These are phyloP conservation scores for Xylaria flabelliformis DNA, from an alignment of 495 filamentous ascomycete genomes.

Conservation along the genomic window DNA sequence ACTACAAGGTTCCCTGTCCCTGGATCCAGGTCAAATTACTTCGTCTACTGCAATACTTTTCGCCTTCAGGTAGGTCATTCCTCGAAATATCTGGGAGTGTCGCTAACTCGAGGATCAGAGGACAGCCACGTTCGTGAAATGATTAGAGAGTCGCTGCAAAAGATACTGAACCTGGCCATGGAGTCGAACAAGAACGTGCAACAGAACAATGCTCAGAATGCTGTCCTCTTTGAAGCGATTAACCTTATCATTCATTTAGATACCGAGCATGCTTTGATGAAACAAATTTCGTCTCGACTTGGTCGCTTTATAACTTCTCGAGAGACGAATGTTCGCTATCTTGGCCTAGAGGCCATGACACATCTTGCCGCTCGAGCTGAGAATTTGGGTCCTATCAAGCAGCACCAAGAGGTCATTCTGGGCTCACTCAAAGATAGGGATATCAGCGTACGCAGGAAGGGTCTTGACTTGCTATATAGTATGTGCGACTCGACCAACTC, in stretches of 20 bases:
- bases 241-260: slow-evolving; percentile 99
- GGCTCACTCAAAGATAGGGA: slow-evolving; percentile 93
- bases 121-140: slow-evolving; percentile 90
- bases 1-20: slow-evolving; percentile 98
- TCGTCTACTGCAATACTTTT: slow-evolving; percentile 91
- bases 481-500: slow-evolving; percentile 98
- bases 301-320: slow-evolving; percentile 96
- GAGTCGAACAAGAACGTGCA: slow-evolving; percentile 98
- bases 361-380: slow-evolving; percentile 95
- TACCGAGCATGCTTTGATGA: slow-evolving; percentile 93
- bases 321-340: slow-evolving; percentile 97
- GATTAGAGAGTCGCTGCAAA: slow-evolving; percentile 89
- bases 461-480: slow-evolving; percentile 95
- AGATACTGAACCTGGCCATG: slow-evolving; percentile 87
- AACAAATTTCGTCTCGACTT: slow-evolving; percentile 91
- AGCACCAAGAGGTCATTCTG: slow-evolving; percentile 95
- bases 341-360: slow-evolving; percentile 97
- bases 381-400: slow-evolving; percentile 96
- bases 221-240: slow-evolving; percentile 97
- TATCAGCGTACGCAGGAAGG: slow-evolving; percentile 96
- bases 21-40: slow-evolving; percentile 98
- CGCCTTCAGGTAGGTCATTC: slow-evolving; percentile 79
- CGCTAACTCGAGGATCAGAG: slow-evolving; percentile 59
- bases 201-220: slow-evolving; percentile 99
- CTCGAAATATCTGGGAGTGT: background rate